Base-by-base conservation (phyloP, 2,329 filamentous ascomycete species). In the Cladophialophora yegresii region DNA sequence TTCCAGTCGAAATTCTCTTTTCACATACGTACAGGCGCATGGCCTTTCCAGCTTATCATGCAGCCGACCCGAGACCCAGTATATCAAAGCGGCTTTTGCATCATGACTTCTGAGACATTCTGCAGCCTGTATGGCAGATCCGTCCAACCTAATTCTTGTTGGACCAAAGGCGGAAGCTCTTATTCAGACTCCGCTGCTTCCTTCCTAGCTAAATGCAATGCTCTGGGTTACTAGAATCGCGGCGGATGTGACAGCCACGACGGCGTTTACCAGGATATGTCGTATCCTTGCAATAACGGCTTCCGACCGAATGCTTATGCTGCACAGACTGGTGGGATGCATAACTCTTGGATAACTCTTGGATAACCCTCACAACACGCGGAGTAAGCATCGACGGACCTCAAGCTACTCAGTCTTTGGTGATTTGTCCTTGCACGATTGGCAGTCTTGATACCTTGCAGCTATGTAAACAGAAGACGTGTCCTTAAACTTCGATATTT, bases 61-160 rank as follows among this genome's bases (percentile, higher is more conserved):
- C 61, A 64, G 47, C 58, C 58, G 61, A 63, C 50, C 65, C 65
- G 61, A 58, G 61, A 63, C 50, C 65, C 65, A 58, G 58, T 49
- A 49, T 40, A 36, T 53, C 45, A 56, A 54, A 50, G 33, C 58
- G 50, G 32, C 32, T 10, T 61, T 61, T 65, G 63, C 66, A 67
- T 65, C 63, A 65, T 65, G 66, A 67, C 57, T 56, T 67, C 65
- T 67, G 66, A 67, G 66, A 67, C 66, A 67, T 67, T 58, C 63
- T 65, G 57, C 63, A 54, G 60, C 53, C 36, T 40, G 13, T n/a
- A 16, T 43, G 16, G 36, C 54, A 50, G 63, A 65, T 65, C 66
- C 60, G 57, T 47, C 16, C 56, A 65, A 65, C 66, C 63, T 61
- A 63, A 65, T 58, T 53, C 57, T 61, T 51, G 36, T 53, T 63